Percentiles rank a stretch among this genome's conserved stretches.
Evolutionary conservation across 1,284 basidiomycete species (phyloP).

Genomic region (Leucoagaricus sp.): DNA sequence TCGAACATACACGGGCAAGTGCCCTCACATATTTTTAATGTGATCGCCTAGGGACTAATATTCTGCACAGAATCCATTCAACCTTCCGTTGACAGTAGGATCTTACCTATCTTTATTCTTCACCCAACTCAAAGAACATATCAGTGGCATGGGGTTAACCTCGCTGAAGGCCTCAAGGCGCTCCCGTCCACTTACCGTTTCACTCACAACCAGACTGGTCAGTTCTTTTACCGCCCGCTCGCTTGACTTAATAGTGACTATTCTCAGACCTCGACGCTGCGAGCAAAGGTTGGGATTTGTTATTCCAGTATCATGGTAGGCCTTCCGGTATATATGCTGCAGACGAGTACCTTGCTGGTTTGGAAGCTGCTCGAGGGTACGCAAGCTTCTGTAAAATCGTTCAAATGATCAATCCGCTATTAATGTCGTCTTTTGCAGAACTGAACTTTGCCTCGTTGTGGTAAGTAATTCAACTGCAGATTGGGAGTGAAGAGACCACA

Average conservation of each 20-base stretch:
- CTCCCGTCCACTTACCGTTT: conserved; percentile 56
- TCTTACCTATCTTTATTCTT: background rate
- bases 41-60: background rate
- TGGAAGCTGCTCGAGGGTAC: conserved; percentile 54
- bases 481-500: background rate
- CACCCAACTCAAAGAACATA: background rate
- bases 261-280: conserved; percentile 49
- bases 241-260: background rate
- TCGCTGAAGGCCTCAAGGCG: conserved; percentile 61
- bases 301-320: conserved; percentile 62
- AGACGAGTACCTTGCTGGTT: conserved; percentile 59
- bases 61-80: conserved; percentile 34
- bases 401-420: background rate
- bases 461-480: conserved; percentile 32
- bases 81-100: conserved; percentile 35
- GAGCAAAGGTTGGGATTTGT: conserved; percentile 55
- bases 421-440: conserved; percentile 28
- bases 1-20: conserved; percentile 28
- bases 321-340: conserved; percentile 61
- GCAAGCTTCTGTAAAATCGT: conserved; percentile 10
- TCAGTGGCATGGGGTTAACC: conserved; percentile 59
- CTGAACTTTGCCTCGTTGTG: conserved; percentile 60
- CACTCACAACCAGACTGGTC: conserved; percentile 57
- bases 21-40: background rate
- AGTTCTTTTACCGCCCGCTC: background rate